phyloP scores from a whole-genome alignment of 108 stramenopile genomes.

The Cyclotella cryptica region DNA sequence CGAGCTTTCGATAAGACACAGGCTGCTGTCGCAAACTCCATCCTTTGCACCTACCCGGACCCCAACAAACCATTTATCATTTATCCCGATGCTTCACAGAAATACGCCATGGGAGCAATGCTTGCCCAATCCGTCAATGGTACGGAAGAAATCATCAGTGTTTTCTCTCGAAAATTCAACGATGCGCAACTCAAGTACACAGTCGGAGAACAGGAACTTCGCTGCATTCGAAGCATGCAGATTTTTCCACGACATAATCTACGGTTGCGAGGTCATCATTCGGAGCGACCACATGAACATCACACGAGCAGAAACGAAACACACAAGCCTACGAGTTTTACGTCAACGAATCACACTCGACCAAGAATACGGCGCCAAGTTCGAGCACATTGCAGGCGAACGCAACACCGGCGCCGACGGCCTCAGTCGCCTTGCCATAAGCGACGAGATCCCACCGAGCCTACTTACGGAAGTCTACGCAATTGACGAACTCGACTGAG shows the following conservation, averaged over 20 bases:
- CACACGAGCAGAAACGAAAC: neutral
- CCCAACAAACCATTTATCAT: slow-evolving; percentile 42
- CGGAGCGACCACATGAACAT: slow-evolving; percentile 20
- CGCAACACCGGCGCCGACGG: slow-evolving; percentile 22
- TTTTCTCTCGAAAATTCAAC: slow-evolving; percentile 39
- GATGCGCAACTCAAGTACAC: slow-evolving; percentile 53
- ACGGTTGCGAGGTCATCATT: slow-evolving; percentile 15
- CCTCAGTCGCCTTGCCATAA: slow-evolving; percentile 14
- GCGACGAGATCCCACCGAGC: neutral
- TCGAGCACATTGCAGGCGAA: slow-evolving; percentile 8
- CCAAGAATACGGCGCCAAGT: no score
- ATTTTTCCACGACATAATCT: slow-evolving; percentile 19
- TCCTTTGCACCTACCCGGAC: slow-evolving; percentile 47
- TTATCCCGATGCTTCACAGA: slow-evolving; percentile 49
- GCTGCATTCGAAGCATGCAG: slow-evolving; percentile 31
- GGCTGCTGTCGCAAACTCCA: neutral
- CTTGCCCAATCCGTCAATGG: slow-evolving; percentile 35
- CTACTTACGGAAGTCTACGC: neutral
- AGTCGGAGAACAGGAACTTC: slow-evolving; percentile 46
- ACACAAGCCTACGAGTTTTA: slow-evolving; percentile 5
- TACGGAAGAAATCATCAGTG: slow-evolving; percentile 22
- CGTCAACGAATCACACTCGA: no score
- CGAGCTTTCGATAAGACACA: neutral
- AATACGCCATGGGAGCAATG: slow-evolving; percentile 47
- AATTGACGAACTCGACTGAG: slow-evolving; percentile 6